Conservation (phyloP, 495 filamentous ascomycete species). For the Talaromyces liani region DNA sequence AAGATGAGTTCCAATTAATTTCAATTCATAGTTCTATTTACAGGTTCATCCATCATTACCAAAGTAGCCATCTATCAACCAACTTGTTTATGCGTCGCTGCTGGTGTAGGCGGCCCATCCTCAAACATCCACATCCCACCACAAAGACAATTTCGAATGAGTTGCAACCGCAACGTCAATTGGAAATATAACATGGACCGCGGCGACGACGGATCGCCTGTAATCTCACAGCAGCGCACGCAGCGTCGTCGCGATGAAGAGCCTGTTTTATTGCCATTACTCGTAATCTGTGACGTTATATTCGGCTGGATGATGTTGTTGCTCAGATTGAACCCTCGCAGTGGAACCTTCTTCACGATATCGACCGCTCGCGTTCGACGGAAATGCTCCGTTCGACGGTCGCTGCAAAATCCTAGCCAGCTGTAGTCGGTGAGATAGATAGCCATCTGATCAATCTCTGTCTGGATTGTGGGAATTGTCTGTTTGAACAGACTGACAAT, state of each 20-base stretch:
- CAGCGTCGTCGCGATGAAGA: slow-evolving; percentile 20
- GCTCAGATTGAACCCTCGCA: slow-evolving; percentile 13
- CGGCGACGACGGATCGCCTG: slow-evolving; percentile 27
- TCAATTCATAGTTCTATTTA: not conserved
- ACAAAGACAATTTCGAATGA: slow-evolving; percentile 37
- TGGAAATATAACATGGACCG: slow-evolving; percentile 30
- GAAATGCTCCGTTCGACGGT: slow-evolving; percentile 30
- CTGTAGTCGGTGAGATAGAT: slow-evolving; percentile 42
- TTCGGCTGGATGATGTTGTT: not conserved
- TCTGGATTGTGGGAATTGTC: slow-evolving; percentile 28
- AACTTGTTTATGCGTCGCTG: not conserved
- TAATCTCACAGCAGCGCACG: slow-evolving; percentile 37
- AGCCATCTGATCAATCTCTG: slow-evolving; percentile 40
- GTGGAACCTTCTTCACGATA: slow-evolving; percentile 35
- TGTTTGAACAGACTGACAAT: slow-evolving; percentile 37
- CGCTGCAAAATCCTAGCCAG: slow-evolving; percentile 41
- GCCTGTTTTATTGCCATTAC: not conserved
- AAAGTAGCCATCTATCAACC: not conserved
- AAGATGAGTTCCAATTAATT: not conserved
- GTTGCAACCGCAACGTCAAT: slow-evolving; percentile 32
- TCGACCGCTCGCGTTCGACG: slow-evolving; percentile 32
- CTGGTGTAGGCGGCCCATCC: slow-evolving; percentile 10
- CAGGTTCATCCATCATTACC: not conserved
- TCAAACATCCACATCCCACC: slow-evolving; percentile 37
- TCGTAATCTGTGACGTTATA: not conserved